Percentiles rank a stretch among this genome's conserved stretches.
Conservation (phyloP, 1,139 yeast species). For the Geotrichum cucujoidarum region DNA sequence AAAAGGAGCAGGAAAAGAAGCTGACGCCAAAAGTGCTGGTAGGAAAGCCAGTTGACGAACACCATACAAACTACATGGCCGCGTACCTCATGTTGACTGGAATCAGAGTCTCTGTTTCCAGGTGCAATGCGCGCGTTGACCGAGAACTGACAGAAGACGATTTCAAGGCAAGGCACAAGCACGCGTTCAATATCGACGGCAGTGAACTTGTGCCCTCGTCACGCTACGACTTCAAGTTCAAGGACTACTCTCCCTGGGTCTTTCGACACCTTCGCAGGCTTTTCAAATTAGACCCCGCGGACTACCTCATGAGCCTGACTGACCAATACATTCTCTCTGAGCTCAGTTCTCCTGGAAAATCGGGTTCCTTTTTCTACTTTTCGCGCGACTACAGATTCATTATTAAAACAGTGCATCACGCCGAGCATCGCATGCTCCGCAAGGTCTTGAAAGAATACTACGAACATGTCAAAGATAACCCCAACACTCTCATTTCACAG, state of each 20-base stretch:
- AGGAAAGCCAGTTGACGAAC: conserved; percentile 82
- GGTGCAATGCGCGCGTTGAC: conserved; percentile 79
- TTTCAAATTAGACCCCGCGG: conserved; percentile 92
- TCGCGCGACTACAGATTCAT: conserved; percentile 90
- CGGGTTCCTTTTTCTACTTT: conserved; percentile 93
- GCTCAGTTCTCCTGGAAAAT: conserved; percentile 92
- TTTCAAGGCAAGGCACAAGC: conserved; percentile 65
- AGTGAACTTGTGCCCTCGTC: conserved; percentile 88
- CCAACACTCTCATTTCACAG: conserved; percentile 84
- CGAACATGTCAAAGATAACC: conserved; percentile 72
- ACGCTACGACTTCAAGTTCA: conserved; percentile 90
- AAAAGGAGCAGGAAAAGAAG: conserved; percentile 41
- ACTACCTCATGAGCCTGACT: conserved; percentile 83
- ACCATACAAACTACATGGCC: conserved; percentile 86
- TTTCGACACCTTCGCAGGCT: conserved; percentile 74
- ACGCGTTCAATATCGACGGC: conserved; percentile 82
- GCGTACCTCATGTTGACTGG: conserved; percentile 98
- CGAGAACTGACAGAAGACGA: conserved; percentile 65
- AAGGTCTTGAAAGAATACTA: conserved; percentile 71
- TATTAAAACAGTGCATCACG: conserved; percentile 89
- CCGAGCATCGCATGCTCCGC: conserved; percentile 83
- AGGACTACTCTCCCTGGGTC: conserved; percentile 92
- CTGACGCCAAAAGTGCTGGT: conserved; percentile 63
- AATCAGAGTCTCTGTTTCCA: conserved; percentile 86
- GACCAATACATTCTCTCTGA: conserved; percentile 90